Percentiles rank a stretch among this genome's conserved stretches.
Evolutionary conservation across 371 early-diverging fungal genomes (phyloP).

Genomic region (Mucor racemosus): DNA sequence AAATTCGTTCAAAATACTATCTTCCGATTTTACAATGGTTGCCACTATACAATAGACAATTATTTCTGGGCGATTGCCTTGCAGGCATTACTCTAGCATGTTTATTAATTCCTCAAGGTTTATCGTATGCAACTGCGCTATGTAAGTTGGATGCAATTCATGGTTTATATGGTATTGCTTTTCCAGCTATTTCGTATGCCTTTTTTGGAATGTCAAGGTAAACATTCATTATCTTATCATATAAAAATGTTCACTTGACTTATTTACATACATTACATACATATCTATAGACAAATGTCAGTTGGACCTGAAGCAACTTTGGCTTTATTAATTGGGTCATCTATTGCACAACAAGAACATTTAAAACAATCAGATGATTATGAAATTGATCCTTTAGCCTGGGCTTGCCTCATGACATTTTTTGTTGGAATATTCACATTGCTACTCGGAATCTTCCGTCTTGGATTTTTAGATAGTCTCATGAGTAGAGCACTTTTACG

Average conservation of each 20-base stretch:
- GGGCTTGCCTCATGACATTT: conserved; percentile 78
- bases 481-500: conserved; percentile 88
- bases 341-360: conserved; percentile 57
- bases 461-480: conserved; percentile 95
- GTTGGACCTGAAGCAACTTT: conserved; percentile 94
- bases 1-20: conserved; percentile 80
- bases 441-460: conserved; percentile 87
- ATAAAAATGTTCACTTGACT: background rate
- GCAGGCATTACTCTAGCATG: conserved; percentile 92
- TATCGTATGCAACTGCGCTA: conserved; percentile 90
- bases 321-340: conserved; percentile 86
- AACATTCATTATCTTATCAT: background rate
- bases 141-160: conserved; percentile 85
- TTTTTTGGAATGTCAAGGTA: conserved; percentile 89
- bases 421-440: conserved; percentile 92
- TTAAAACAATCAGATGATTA: conserved; percentile 38
- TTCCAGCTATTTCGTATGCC: conserved; percentile 84
- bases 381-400: conserved; percentile 58
- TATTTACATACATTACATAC: background rate
- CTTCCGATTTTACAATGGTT: conserved; percentile 91
- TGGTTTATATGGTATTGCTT: conserved; percentile 86
- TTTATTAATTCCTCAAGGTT: conserved; percentile 85
- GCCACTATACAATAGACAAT: conserved; percentile 69
- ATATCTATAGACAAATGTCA: conserved; percentile 71
- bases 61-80: conserved; percentile 69